Evolutionary conservation across 2,329 filamentous ascomycete genomes (phyloP).

Genomic region (Lomentospora prolificans): DNA sequence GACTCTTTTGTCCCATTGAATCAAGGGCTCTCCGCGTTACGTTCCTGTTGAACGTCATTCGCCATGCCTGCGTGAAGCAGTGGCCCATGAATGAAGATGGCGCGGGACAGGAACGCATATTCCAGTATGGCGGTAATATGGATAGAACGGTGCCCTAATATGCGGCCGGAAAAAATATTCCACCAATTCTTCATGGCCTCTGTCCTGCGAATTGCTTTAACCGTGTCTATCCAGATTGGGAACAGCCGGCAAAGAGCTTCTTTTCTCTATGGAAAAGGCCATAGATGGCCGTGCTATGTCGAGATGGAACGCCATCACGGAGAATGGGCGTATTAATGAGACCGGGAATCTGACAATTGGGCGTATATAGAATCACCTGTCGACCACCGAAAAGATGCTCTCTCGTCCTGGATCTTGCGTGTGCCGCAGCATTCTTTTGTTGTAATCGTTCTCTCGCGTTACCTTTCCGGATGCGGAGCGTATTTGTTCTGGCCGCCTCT

Average conservation of each 20-base stretch:
- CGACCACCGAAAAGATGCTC: too few relatives aligned
- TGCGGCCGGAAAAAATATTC: not conserved
- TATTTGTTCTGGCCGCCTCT: conserved; percentile 18
- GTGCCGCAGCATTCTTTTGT: too few relatives aligned
- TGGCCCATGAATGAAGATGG: too few relatives aligned
- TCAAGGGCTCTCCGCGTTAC: not conserved
- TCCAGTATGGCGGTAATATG: not conserved
- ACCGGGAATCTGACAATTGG: not conserved
- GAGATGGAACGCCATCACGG: not conserved
- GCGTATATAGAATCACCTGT: not conserved
- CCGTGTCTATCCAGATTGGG: not conserved
- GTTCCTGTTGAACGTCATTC: too few relatives aligned
- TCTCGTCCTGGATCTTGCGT: too few relatives aligned
- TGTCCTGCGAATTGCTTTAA: not conserved
- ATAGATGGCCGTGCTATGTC: not conserved
- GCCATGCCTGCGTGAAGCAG: too few relatives aligned
- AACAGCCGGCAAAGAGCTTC: not conserved
- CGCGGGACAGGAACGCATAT: not conserved
- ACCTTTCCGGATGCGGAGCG: conserved; percentile 17
- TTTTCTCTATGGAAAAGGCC: not conserved
- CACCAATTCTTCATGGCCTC: not conserved
- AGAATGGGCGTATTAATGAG: not conserved
- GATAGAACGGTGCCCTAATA: not conserved
- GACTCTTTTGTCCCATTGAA: not conserved
- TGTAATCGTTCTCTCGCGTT: too few relatives aligned